Base-by-base conservation (phyloP, 169 alveolate genomes). In the Babesia sp. region DNA sequence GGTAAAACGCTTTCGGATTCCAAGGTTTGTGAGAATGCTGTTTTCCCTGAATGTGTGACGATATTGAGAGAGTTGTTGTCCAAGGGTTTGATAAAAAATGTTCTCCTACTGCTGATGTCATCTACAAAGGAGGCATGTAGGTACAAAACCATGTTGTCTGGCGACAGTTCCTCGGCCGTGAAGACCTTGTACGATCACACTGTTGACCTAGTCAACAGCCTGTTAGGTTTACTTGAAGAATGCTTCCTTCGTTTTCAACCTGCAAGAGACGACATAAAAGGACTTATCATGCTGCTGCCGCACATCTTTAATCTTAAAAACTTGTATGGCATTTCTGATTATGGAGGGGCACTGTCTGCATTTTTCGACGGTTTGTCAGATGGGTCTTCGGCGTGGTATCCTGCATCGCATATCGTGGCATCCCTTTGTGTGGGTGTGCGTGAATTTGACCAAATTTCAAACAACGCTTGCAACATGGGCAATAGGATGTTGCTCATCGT, bases 11-110 rank as follows among this genome's bases (percentile, higher is more conserved):
- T 55, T 26, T 28, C 57, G 5, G 58, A 41, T 1, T 71, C 20
- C 24, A 33, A 6, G 9, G 44, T 36, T 14, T 24, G 31, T n/a
- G 72, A 22, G 11, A 57, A 51, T 45, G 46, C 29, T 24, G 82
- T 78, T 16, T 78, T 78, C 37, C 86, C 86, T n/a, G 86, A 78
- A 39, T 16, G 60, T 14, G 29, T 51, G 2, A 60, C 59, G 18
- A 64, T 78, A 12, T 37, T 78, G 57, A 34, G 44, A 20, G 56
- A 69, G 42, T 3, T 78, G 42, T 9, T 64, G 18, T 56, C 69
- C n/a, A 57, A 53, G 68, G 74, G 67, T 20, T 57, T 78, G 28
- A 44, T 78, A 12, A 58, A 59, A 20, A 78, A 78, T 44, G n/a
- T 68, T 28, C 68, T 54, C 68, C 63, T 78, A 0, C 31, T 64